Evolutionary conservation across 2,329 filamentous ascomycete species (phyloP), one percentile per base, ranked within the genome.

Genomic region (Emmonsiellopsis sp.): DNA sequence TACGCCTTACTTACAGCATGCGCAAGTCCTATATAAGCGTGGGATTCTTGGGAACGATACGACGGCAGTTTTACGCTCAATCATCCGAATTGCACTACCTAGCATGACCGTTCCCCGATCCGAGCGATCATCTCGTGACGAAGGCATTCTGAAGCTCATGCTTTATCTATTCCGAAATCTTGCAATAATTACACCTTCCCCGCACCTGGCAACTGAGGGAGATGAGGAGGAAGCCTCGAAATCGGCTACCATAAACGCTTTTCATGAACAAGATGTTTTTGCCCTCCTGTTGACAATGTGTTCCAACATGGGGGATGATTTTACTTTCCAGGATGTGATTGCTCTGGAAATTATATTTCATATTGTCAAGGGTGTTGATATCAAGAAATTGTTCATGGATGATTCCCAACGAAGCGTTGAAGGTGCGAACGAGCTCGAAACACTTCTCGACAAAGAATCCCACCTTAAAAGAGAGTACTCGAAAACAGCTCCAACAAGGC

Each of bases 251-350:
- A 91, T 97, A 56, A 87, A 94, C 62, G 86, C 88, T 1, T 95
- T 96, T 63, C 83, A 92, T 38, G 84, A 86, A 59, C 93, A 98
- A 69, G 91, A 96, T 67, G 87, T 95, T 20, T 87, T 97, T 62
- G 82, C 89, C 52, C 78, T 94, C 2, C 72, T 98, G 20, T 75
- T 97, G 51, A 95, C 90, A 0, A 76, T 98, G 47, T 87, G 89
- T 10, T 96, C 91, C 2, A 94, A 92, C 58, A 92, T 96, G 75
- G 89, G 88, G 35, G 90, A 96, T 41, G 92, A 97, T 62, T 98
- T 96, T 68, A 84, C 86, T 57, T 83, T 84, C 13, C 89, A 97
- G 61, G 92, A 97, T 65, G 84, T 92, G 1, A 79, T 90, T n/a
- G 71, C 96, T 20, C 81, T 98, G 72, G 93, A 98, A 66, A 87